Percentiles rank a stretch among this genome's conserved stretches.
phyloP scores from a whole-genome alignment of 2,329 filamentous ascomycete genomes.

The Pseudogymnoascus sp. region DNA sequence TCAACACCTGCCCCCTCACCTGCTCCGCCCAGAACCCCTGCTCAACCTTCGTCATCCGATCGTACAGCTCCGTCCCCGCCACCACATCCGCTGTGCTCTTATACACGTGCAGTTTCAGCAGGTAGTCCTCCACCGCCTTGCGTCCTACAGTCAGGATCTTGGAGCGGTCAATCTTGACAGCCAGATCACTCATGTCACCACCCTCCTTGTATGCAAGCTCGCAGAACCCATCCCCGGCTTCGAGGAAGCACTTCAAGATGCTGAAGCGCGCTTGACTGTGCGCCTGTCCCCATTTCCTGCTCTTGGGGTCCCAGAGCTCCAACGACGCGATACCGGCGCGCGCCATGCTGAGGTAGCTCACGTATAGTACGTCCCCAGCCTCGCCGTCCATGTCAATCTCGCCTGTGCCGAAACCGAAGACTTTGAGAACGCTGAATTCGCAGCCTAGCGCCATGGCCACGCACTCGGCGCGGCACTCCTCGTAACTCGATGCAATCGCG shows the following conservation, averaged over 20 bases:
- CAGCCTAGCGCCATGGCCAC: slow-evolving; percentile 88
- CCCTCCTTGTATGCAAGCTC: slow-evolving; percentile 62
- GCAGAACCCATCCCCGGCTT: slow-evolving; percentile 81
- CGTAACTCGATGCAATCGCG: slow-evolving; percentile 76
- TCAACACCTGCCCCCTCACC: slow-evolving; percentile 66
- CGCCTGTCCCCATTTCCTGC: slow-evolving; percentile 83
- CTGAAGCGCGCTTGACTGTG: slow-evolving; percentile 89
- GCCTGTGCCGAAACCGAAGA: slow-evolving; percentile 86
- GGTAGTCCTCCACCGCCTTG: slow-evolving; percentile 71
- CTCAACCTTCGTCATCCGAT: slow-evolving; percentile 74
- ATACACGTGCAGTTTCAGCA: slow-evolving; percentile 88
- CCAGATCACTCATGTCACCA: slow-evolving; percentile 69
- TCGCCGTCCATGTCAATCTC: slow-evolving; percentile 61
- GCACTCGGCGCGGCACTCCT: slow-evolving; percentile 90
- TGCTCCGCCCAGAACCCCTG: slow-evolving; percentile 75
- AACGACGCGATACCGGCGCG: slow-evolving; percentile 81
- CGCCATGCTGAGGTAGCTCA: slow-evolving; percentile 87
- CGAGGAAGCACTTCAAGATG: slow-evolving; percentile 77
- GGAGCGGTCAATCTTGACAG: slow-evolving; percentile 71
- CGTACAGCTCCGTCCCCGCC: slow-evolving; percentile 70
- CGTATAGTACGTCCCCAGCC: slow-evolving; percentile 81
- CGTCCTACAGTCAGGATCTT: slow-evolving; percentile 82
- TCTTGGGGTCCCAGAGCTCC: slow-evolving; percentile 92
- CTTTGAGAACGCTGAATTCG: slow-evolving; percentile 79
- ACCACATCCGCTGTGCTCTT: slow-evolving; percentile 82